phyloP scores from a whole-genome alignment of 2,329 filamentous ascomycete species.

The Zymoseptoria brevis region DNA sequence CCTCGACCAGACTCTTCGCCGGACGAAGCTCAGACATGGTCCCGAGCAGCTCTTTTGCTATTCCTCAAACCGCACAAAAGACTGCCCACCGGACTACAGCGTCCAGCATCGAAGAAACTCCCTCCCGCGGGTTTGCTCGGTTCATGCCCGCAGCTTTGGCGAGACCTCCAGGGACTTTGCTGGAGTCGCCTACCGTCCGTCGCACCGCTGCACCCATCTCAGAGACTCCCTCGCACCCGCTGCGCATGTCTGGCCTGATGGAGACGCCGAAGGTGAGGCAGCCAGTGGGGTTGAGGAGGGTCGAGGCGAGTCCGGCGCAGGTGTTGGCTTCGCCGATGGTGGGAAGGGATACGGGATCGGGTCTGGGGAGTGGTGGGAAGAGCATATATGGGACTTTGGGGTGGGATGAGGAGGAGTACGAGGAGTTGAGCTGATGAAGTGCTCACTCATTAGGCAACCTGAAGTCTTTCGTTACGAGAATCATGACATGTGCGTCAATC shows the following conservation, averaged over 20 bases:
- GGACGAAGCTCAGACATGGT: slow-evolving; percentile 13
- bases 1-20: slow-evolving; percentile 28
- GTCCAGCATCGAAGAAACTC: slow-evolving; percentile 34
- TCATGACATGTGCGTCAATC: background rate
- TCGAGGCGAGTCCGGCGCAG: slow-evolving; percentile 6
- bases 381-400: slow-evolving; percentile 37
- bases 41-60: slow-evolving; percentile 18
- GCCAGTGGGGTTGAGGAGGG: background rate
- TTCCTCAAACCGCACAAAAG: slow-evolving; percentile 24
- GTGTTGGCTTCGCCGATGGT: background rate
- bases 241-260: slow-evolving; percentile 13
- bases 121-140: slow-evolving; percentile 33
- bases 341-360: slow-evolving; percentile 6
- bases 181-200: slow-evolving; percentile 18
- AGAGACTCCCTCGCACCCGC: slow-evolving; percentile 11
- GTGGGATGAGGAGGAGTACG: slow-evolving; percentile 40
- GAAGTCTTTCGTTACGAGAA: background rate
- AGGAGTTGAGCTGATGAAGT: slow-evolving; percentile 21
- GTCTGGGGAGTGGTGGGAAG: slow-evolving; percentile 1
- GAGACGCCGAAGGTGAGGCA: slow-evolving; percentile 8
- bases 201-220: slow-evolving; percentile 8
- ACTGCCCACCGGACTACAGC: slow-evolving; percentile 1
- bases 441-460: background rate
- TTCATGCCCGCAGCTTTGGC: slow-evolving; percentile 20
- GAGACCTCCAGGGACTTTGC: slow-evolving; percentile 15